A percentile compares a stretch with the other conserved stretches of the same genome.
Conservation (phyloP, 371 early-diverging fungal species). For the Apophysomyces ossiformis region DNA sequence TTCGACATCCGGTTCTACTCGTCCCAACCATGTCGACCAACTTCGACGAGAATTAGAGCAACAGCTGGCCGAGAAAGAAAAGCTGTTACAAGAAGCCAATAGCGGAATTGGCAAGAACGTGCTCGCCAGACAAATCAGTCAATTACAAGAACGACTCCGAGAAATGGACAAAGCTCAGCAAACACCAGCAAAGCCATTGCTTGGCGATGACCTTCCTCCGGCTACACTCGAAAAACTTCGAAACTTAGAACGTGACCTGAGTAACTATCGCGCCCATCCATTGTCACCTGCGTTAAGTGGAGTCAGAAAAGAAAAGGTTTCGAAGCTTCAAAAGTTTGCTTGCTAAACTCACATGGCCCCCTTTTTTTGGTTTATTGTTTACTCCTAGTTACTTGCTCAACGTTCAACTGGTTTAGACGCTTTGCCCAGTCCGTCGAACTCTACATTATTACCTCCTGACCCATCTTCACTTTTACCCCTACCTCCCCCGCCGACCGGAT, state of each 20-base stretch:
- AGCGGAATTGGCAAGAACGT: constrained; percentile 54
- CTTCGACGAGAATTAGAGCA: constrained; percentile 42
- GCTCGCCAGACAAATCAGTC: constrained; percentile 47
- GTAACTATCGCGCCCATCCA: constrained; percentile 28
- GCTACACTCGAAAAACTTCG: constrained; percentile 39
- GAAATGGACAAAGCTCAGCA: constrained; percentile 37
- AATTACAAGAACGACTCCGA: constrained; percentile 40
- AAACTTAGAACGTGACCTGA: constrained; percentile 45
- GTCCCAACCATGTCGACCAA: constrained; percentile 23
- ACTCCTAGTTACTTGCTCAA: constrained; percentile 33
- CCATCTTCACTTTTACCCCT: constrained; percentile 38
- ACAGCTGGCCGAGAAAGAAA: constrained; percentile 51
- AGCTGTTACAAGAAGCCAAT: constrained; percentile 41
- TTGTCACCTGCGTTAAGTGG: constrained; percentile 26
- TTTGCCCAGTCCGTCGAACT: constrained; percentile 51
- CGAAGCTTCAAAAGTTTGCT: constrained; percentile 4
- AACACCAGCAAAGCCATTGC: constrained; percentile 16
- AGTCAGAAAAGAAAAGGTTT: constrained; percentile 30
- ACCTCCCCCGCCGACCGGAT: constrained; percentile 49
- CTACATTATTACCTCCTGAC: constrained; percentile 44
- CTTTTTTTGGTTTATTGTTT: constrained; percentile 15
- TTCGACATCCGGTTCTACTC: constrained; percentile 33
- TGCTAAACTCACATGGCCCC: constrained; percentile 14
- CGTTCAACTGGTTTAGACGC: constrained; percentile 44
- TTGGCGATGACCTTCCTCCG: constrained; percentile 33